These are phyloP conservation scores for Diphasiastrum complanatum DNA, from an alignment of 83 land plant genomes.

Conservation along the genomic window DNA sequence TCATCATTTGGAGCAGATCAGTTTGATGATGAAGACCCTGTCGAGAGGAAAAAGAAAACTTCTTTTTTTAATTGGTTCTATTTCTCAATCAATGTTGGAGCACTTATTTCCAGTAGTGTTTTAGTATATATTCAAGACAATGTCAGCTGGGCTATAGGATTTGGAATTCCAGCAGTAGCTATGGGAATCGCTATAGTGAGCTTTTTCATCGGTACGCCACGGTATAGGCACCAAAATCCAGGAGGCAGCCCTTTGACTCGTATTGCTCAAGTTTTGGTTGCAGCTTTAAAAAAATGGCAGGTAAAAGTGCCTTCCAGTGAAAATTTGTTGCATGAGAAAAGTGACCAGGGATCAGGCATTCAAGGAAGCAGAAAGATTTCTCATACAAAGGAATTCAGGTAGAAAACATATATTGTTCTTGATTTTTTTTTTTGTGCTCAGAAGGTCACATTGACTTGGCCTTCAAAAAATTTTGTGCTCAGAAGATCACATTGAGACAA, in stretches of 20 bases:
- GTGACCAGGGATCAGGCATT: slow-evolving; percentile 27
- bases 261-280: slow-evolving; percentile 58
- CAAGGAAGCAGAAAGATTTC: slow-evolving; percentile 47
- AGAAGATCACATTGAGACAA: no score
- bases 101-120: slow-evolving; percentile 58
- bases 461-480: no score
- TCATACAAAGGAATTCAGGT: slow-evolving; percentile 51
- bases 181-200: slow-evolving; percentile 34
- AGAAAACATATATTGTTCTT: not conserved
- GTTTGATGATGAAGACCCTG: slow-evolving; percentile 21
- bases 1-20: slow-evolving; percentile 24
- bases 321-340: slow-evolving; percentile 41
- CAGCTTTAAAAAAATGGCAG: slow-evolving; percentile 46
- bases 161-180: slow-evolving; percentile 42
- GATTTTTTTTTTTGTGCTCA: no score
- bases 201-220: slow-evolving; percentile 39
- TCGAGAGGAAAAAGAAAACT: slow-evolving; percentile 13
- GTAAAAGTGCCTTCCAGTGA: slow-evolving; percentile 23
- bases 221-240: slow-evolving; percentile 46
- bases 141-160: slow-evolving; percentile 67
- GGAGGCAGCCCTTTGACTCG: slow-evolving; percentile 69
- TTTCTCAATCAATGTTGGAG: slow-evolving; percentile 30
- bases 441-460: no score
- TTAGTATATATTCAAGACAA: slow-evolving; percentile 57
- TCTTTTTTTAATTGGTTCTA: slow-evolving; percentile 29